These are phyloP conservation scores for Pelargonium hybrid DNA, from an alignment of 441 rosid species.

Conservation along the genomic window DNA sequence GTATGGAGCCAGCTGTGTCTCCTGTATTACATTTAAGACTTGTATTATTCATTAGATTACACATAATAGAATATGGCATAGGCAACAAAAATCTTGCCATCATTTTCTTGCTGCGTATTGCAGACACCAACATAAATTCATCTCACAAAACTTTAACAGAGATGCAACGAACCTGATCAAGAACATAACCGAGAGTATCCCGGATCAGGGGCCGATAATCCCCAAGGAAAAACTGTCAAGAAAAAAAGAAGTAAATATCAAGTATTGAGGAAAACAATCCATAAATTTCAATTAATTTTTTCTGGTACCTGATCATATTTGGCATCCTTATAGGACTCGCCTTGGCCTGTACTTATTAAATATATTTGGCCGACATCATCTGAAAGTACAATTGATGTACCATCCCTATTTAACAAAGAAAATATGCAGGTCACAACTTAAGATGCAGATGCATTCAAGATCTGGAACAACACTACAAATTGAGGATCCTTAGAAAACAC, in stretches of 20 bases:
- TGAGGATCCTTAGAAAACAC: neutral
- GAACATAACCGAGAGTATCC: slow-evolving; percentile 63
- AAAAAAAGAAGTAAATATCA: slow-evolving; percentile 5
- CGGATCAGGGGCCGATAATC: slow-evolving; percentile 91
- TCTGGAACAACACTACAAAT: neutral
- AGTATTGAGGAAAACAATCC: neutral
- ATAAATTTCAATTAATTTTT: slow-evolving; percentile 6
- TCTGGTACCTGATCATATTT: slow-evolving; percentile 89
- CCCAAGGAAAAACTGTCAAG: slow-evolving; percentile 86
- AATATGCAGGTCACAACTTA: slow-evolving; percentile 5
- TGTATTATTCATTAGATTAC: neutral
- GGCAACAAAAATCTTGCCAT: neutral
- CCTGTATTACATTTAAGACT: slow-evolving; percentile 34
- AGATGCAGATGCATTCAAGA: neutral
- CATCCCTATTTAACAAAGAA: slow-evolving; percentile 56
- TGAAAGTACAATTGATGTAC: slow-evolving; percentile 93
- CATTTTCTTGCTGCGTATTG: neutral
- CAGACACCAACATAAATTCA: slow-evolving; percentile 14
- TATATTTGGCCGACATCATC: slow-evolving; percentile 99
- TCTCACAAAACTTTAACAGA: slow-evolving; percentile 12
- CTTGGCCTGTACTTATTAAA: slow-evolving; percentile 89
- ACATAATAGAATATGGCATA: neutral
- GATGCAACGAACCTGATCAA: slow-evolving; percentile 71
- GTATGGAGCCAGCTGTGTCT: slow-evolving; percentile 56
- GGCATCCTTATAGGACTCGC: slow-evolving; percentile 93